phyloP scores from a whole-genome alignment of 495 filamentous ascomycete species.

The Pseudoneurospora amorphoporcata region DNA sequence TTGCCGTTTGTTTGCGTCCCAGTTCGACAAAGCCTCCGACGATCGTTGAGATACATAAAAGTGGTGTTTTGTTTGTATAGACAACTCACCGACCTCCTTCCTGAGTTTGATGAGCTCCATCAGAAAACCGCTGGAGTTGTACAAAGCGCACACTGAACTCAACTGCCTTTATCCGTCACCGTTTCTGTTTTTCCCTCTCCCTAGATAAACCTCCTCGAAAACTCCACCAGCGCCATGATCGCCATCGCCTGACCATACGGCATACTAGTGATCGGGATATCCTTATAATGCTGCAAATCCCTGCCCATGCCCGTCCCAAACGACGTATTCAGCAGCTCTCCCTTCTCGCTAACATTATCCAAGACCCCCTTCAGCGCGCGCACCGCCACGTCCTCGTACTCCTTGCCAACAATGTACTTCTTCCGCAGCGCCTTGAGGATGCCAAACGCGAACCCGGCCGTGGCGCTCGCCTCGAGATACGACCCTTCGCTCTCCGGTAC shows the following conservation, averaged over 20 bases:
- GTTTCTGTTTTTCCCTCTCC: neutral
- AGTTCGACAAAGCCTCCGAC: neutral
- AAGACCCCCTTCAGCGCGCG: constrained; percentile 52
- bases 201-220: constrained; percentile 46
- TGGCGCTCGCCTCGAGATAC: constrained; percentile 61
- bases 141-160: neutral
- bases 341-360: constrained; percentile 45
- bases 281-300: constrained; percentile 55
- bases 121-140: no score
- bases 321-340: constrained; percentile 57
- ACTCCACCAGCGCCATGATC: constrained; percentile 60
- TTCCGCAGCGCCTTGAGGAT: constrained; percentile 60
- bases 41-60: neutral
- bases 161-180: neutral
- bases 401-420: constrained; percentile 45
- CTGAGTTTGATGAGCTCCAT: no score
- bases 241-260: constrained; percentile 73
- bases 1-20: neutral
- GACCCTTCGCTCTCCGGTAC: constrained; percentile 44
- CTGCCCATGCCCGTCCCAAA: constrained; percentile 67
- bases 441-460: constrained; percentile 66
- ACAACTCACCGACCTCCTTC: neutral
- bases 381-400: constrained; percentile 38
- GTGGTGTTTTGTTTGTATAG: neutral
- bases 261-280: constrained; percentile 61